Conservation (phyloP, 192 early-diverging fungal genomes). For the Gorgonomyces haynaldii region DNA sequence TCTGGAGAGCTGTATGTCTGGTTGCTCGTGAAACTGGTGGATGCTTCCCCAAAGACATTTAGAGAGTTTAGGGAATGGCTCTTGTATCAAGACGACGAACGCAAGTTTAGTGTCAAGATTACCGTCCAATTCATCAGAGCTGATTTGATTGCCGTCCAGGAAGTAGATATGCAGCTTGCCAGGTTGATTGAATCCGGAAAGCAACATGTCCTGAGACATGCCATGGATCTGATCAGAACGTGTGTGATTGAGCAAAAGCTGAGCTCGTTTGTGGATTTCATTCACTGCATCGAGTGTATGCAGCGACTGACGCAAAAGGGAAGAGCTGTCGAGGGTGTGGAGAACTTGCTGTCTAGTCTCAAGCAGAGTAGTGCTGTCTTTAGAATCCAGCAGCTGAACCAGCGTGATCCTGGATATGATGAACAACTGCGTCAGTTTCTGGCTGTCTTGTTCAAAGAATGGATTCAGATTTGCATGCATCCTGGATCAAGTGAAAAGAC, state of each 20-base stretch:
- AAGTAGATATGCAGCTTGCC: constrained; percentile 84
- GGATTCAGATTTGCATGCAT: constrained; percentile 65
- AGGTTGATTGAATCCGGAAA: constrained; percentile 70
- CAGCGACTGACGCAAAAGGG: constrained; percentile 50
- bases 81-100: constrained; percentile 78
- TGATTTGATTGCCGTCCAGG: constrained; percentile 58
- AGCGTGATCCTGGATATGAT: constrained; percentile 47
- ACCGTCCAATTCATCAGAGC: constrained; percentile 72
- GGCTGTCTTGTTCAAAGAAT: constrained; percentile 60
- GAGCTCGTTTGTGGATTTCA: constrained; percentile 23
- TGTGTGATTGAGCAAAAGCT: constrained; percentile 50
- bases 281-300: constrained; percentile 64
- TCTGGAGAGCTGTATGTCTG: constrained; percentile 72
- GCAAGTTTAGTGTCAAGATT: constrained; percentile 80
- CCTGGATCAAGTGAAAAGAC: constrained; percentile 61
- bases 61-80: constrained; percentile 88
- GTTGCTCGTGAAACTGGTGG: constrained; percentile 74
- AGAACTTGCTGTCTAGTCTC: constrained; percentile 1
- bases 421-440: constrained; percentile 46
- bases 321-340: constrained; percentile 27
- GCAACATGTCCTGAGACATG: constrained; percentile 61
- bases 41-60: constrained; percentile 63
- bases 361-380: background rate
- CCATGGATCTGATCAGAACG: constrained; percentile 59
- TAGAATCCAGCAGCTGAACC: background rate